Conservation (phyloP, 2,329 filamentous ascomycete genomes). For the Pseudogymnoascus sp. region DNA sequence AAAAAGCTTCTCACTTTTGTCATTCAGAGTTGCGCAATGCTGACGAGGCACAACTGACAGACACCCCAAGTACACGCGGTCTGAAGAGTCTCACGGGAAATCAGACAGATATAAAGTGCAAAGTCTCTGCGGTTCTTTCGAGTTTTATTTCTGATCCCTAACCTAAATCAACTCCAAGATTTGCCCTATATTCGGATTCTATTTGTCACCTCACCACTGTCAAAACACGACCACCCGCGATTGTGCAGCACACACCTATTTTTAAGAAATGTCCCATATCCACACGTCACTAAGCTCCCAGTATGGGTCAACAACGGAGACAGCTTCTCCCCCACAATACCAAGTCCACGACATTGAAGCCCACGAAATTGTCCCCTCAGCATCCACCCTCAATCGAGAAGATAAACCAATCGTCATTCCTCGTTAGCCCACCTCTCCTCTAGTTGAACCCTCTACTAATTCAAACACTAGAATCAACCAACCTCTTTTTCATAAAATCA, state of each 20-base stretch:
- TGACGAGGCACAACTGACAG: not conserved
- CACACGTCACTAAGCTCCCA: not conserved
- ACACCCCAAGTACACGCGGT: not conserved
- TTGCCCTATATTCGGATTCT: not conserved
- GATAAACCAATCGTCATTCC: slow-evolving; percentile 18
- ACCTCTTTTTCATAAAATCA: slow-evolving; percentile 21
- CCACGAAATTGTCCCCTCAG: not conserved
- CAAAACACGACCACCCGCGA: too few relatives aligned
- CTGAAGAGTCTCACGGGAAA: not conserved
- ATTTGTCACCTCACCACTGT: not conserved
- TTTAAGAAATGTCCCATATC: not conserved
- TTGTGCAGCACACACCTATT: not conserved
- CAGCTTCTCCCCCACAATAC: not conserved
- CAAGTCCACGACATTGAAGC: not conserved
- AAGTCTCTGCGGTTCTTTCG: not conserved
- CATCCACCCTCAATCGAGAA: not conserved
- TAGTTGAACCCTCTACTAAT: not conserved
- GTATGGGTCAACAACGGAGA: not conserved
- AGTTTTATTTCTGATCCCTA: not conserved
- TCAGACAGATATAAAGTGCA: not conserved
- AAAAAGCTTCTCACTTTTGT: not conserved
- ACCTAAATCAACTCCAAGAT: not conserved
- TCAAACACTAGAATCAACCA: slow-evolving; percentile 18
- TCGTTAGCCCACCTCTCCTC: slow-evolving; percentile 13
- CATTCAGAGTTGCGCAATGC: not conserved